Conservation (phyloP, 2,329 filamentous ascomycete genomes). For the Ilyonectria destructans region DNA sequence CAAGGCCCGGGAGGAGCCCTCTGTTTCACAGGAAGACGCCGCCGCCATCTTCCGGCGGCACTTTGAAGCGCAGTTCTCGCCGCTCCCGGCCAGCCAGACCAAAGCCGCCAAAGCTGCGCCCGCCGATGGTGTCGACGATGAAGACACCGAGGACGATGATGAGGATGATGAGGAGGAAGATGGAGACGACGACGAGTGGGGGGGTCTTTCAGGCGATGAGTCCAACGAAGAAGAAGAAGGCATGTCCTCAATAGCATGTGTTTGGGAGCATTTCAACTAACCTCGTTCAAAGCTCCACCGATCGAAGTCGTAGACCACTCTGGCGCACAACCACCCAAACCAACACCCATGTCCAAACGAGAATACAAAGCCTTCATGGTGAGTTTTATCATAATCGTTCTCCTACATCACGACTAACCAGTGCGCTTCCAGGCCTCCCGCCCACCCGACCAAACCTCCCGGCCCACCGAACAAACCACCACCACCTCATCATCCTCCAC, state of each 20-base stretch:
- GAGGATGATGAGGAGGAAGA: constrained; percentile 54
- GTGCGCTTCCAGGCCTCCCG: constrained; percentile 61
- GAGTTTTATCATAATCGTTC: constrained; percentile 18
- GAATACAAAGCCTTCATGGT: constrained; percentile 88
- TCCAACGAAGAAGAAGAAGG: constrained; percentile 43
- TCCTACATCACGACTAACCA: constrained; percentile 19
- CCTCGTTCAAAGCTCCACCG: constrained; percentile 38
- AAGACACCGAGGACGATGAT: constrained; percentile 53
- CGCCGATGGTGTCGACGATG: constrained; percentile 47
- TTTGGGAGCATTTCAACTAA: neutral
- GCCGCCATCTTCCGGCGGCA: constrained; percentile 85
- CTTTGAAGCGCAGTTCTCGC: constrained; percentile 91
- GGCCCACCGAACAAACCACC: constrained; percentile 37
- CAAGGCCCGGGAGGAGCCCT: constrained; percentile 56
- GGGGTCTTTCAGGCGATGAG: constrained; percentile 49
- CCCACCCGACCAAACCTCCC: constrained; percentile 59
- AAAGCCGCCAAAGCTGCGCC: constrained; percentile 47
- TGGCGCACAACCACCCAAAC: constrained; percentile 55
- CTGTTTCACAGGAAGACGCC: constrained; percentile 66
- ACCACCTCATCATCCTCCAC: constrained; percentile 46
- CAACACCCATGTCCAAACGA: constrained; percentile 72
- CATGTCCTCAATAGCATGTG: constrained; percentile 9
- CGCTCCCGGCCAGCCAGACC: constrained; percentile 65
- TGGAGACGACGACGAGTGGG: constrained; percentile 46
- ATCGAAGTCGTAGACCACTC: constrained; percentile 78